These are phyloP conservation scores for Tulasnella sp. DNA, from an alignment of 768 basidiomycete genomes.

Conservation along the genomic window DNA sequence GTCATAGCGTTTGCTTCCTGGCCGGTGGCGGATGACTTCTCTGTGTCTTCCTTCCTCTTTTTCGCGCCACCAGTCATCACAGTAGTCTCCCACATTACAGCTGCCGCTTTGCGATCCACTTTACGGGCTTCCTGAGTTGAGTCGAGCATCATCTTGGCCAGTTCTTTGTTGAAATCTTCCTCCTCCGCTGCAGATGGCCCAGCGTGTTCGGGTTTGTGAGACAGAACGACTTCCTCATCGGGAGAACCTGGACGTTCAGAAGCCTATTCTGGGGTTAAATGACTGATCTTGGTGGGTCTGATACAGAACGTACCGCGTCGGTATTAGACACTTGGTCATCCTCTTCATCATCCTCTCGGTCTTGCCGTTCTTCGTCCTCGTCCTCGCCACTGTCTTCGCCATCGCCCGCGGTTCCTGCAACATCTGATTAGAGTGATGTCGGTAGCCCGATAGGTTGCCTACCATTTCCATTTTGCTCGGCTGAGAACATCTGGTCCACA, in stretches of 20 bases:
- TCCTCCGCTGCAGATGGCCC: slow-evolving; percentile 87
- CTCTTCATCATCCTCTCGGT: slow-evolving; percentile 27
- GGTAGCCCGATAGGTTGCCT: slow-evolving; percentile 31
- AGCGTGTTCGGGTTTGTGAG: slow-evolving; percentile 51
- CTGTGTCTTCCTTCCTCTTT: slow-evolving; percentile 55
- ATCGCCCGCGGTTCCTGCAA: slow-evolving; percentile 59
- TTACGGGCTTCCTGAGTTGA: slow-evolving; percentile 76
- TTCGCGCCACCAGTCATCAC: slow-evolving; percentile 67
- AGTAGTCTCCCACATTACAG: slow-evolving; percentile 84
- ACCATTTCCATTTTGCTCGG: slow-evolving; percentile 59
- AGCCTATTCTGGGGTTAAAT: slow-evolving; percentile 38
- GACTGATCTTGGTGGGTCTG: not conserved
- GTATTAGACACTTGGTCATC: slow-evolving; percentile 31
- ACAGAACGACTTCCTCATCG: slow-evolving; percentile 41
- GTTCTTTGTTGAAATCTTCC: slow-evolving; percentile 89
- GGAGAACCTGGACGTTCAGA: slow-evolving; percentile 76
- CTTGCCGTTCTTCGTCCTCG: slow-evolving; percentile 54
- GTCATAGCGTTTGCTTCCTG: slow-evolving; percentile 60
- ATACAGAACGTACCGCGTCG: slow-evolving; percentile 25
- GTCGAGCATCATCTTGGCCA: slow-evolving; percentile 92
- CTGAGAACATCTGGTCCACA: slow-evolving; percentile 83
- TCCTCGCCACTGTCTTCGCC: slow-evolving; percentile 41
- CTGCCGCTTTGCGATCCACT: slow-evolving; percentile 82
- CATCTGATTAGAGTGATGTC: not conserved
- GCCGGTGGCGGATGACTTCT: slow-evolving; percentile 30